These are phyloP conservation scores for Raphanus sativus DNA, from an alignment of 345 rosid species.

Conservation along the genomic window DNA sequence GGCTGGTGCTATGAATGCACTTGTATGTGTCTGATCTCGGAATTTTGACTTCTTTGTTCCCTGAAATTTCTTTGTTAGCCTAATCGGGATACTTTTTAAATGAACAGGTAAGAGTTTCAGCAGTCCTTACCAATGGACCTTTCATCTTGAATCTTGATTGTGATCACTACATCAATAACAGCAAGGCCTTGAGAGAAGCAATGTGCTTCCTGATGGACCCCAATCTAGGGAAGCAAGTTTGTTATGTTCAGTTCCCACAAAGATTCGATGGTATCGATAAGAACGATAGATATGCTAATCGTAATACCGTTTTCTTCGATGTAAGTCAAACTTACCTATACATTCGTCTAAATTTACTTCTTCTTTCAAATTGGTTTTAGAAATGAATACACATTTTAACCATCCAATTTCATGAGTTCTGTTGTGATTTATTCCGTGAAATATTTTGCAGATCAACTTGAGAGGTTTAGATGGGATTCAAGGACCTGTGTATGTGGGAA, in stretches of 20 bases:
- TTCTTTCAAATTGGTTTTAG: background rate
- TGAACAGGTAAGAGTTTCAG: constrained; percentile 85
- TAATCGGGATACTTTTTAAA: constrained; percentile 4
- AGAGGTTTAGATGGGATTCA: constrained; percentile 98
- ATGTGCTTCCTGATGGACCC: constrained; percentile 99
- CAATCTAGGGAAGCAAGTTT: constrained; percentile 82
- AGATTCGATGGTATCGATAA: constrained; percentile 93
- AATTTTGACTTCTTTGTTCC: constrained; percentile 4
- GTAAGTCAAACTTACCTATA: constrained; percentile 47
- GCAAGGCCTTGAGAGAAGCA: constrained; percentile 93
- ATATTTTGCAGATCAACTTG: constrained; percentile 71
- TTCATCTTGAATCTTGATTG: constrained; percentile 95
- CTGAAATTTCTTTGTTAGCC: background rate
- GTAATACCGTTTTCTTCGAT: constrained; percentile 92
- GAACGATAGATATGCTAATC: constrained; percentile 88
- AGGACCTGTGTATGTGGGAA: constrained; percentile 99
- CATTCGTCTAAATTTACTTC: background rate
- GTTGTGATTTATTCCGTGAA: constrained; percentile 5
- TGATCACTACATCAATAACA: constrained; percentile 93
- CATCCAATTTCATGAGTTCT: constrained; percentile 9
- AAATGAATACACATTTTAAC: background rate
- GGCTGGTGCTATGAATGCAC: constrained; percentile 97
- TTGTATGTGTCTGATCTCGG: constrained; percentile 49
- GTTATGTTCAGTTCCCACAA: constrained; percentile 96
- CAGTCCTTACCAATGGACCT: constrained; percentile 96